Conservation (phyloP, 805 yeast species). For the Yarrowia sp. region DNA sequence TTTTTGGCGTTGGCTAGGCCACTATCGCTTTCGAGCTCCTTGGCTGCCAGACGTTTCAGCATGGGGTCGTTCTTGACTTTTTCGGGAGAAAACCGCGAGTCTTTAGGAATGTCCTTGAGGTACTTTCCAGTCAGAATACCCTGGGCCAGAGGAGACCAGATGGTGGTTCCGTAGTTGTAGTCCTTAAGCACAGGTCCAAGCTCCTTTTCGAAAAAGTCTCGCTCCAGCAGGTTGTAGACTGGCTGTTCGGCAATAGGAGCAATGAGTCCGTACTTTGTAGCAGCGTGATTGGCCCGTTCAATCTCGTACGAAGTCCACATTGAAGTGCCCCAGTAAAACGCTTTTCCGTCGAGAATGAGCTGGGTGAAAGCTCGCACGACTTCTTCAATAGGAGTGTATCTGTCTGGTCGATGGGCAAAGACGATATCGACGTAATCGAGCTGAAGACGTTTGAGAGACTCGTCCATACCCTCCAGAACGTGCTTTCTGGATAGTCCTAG, state of each 20-base stretch:
- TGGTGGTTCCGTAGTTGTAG: conserved; percentile 38
- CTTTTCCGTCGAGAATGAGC: conserved; percentile 37
- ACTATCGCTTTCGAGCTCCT: conserved; percentile 31
- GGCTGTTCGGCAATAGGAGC: conserved; percentile 39
- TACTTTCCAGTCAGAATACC: conserved; percentile 39
- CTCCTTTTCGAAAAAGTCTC: conserved; percentile 36
- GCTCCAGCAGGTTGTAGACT: conserved; percentile 32
- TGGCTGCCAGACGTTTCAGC: conserved; percentile 24
- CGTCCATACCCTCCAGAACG: conserved; percentile 36
- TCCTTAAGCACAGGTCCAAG: conserved; percentile 34
- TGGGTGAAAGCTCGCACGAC: conserved; percentile 38
- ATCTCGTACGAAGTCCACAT: conserved; percentile 38
- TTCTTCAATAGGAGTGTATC: conserved; percentile 36
- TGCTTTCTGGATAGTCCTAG: conserved; percentile 38
- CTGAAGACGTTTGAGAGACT: conserved; percentile 35
- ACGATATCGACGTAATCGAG: conserved; percentile 37
- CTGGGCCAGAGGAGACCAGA: conserved; percentile 38
- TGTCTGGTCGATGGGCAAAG: conserved; percentile 38
- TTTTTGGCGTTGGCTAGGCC: conserved; percentile 33
- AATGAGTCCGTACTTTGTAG: conserved; percentile 36
- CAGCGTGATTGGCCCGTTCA: conserved; percentile 38
- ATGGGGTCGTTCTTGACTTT: conserved; percentile 27
- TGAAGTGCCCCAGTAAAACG: conserved; percentile 38
- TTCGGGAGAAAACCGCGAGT: conserved; percentile 30
- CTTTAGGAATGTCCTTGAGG: conserved; percentile 33